phyloP scores from a whole-genome alignment of 768 basidiomycete species.

The Mycena maculata region DNA sequence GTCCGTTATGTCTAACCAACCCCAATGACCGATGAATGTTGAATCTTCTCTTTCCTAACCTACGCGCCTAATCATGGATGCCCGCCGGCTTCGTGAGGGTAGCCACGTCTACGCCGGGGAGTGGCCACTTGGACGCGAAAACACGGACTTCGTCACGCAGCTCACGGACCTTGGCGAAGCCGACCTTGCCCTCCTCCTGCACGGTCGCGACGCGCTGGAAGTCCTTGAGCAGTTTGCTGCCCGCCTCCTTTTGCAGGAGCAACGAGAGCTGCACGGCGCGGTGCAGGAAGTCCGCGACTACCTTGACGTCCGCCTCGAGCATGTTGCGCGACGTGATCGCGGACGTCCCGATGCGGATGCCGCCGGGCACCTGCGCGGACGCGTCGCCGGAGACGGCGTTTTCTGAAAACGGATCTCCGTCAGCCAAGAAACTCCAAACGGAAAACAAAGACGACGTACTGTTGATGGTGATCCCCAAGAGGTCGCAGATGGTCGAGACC shows the following conservation, averaged over 20 bases:
- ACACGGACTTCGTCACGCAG: constrained; percentile 82
- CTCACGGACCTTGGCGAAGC: constrained; percentile 74
- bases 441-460: constrained; percentile 60
- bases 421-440: constrained; percentile 3
- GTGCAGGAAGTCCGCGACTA: constrained; percentile 92
- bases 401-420: constrained; percentile 62
- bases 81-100: constrained; percentile 70
- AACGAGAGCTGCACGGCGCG: constrained; percentile 93
- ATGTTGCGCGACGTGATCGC: constrained; percentile 96
- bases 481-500: constrained; percentile 97
- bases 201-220: constrained; percentile 86
- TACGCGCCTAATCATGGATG: constrained; percentile 56
- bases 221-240: constrained; percentile 94
- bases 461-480: constrained; percentile 96
- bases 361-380: constrained; percentile 95
- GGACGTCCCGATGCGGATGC: constrained; percentile 95
- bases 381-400: constrained; percentile 98
- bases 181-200: constrained; percentile 75
- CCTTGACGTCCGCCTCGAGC: constrained; percentile 86
- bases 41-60: constrained; percentile 55
- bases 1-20: constrained; percentile 51
- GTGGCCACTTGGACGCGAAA: constrained; percentile 91
- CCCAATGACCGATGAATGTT: constrained; percentile 56
- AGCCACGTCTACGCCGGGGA: constrained; percentile 82
- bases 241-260: constrained; percentile 92